Evolutionary conservation across 148 eudicot species (phyloP).

Genomic region (Persicaria tinctoria): DNA sequence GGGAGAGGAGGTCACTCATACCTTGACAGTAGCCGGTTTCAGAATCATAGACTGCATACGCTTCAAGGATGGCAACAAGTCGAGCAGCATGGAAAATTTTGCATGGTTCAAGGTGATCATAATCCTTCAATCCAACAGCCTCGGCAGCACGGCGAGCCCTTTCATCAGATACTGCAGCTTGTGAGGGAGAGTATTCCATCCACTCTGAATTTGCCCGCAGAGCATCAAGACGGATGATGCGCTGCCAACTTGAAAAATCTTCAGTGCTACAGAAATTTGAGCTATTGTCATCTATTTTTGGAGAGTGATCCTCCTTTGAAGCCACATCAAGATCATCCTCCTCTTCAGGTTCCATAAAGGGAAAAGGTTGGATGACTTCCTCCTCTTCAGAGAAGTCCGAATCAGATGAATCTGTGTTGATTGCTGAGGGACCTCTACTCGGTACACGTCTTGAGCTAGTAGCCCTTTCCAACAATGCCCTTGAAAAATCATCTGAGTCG

Average conservation of each 20-base stretch:
- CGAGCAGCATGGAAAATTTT: constrained; percentile 39
- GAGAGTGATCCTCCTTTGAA: constrained; percentile 12
- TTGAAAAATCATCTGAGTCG: constrained; percentile 21
- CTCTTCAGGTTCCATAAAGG: constrained; percentile 14
- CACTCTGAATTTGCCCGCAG: constrained; percentile 33
- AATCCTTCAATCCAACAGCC: constrained; percentile 30
- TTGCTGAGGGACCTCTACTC: constrained; percentile 25
- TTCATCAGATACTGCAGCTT: constrained; percentile 24
- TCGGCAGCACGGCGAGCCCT: constrained; percentile 28
- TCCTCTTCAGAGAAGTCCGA: constrained; percentile 29
- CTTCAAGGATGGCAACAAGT: constrained; percentile 33
- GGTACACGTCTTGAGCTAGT: constrained; percentile 23
- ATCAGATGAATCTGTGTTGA: constrained; percentile 24
- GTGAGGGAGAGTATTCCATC: constrained; percentile 29
- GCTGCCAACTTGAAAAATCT: constrained; percentile 35
- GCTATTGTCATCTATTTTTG: constrained; percentile 10
- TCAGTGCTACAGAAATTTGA: constrained; percentile 14
- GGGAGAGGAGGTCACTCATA: constrained; percentile 40
- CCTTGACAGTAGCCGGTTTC: constrained; percentile 42
- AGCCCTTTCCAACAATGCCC: constrained; percentile 20
- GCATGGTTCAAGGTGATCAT: constrained; percentile 31
- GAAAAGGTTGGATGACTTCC: constrained; percentile 18
- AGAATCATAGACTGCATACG: constrained; percentile 30
- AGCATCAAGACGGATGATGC: constrained; percentile 40
- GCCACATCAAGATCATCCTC: constrained; percentile 9